These are phyloP conservation scores for Fusarium nematophilum DNA, from an alignment of 2,329 filamentous ascomycete genomes.

Conservation along the genomic window DNA sequence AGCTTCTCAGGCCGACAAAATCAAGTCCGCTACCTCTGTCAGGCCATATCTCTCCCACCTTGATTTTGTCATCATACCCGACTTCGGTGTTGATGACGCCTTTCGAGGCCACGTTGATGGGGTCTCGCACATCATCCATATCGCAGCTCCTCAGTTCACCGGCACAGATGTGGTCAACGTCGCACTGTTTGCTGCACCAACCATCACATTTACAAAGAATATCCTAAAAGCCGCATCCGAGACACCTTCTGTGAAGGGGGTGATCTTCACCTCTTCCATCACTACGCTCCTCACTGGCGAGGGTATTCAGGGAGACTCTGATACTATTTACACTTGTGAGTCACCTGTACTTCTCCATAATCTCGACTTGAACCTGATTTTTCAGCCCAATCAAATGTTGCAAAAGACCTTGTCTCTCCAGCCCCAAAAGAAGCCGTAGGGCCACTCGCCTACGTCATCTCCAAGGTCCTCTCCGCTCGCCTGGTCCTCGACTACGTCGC, in stretches of 20 bases:
- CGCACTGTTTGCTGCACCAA: neutral
- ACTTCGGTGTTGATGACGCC: neutral
- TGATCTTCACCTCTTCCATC: constrained; percentile 2
- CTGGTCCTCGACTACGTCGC: too few relatives aligned
- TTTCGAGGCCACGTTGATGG: neutral
- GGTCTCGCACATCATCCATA: neutral
- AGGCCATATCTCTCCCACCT: neutral
- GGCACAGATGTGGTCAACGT: neutral
- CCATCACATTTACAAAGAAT: too few relatives aligned
- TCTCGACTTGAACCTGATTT: neutral
- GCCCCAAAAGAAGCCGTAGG: too few relatives aligned
- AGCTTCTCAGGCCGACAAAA: neutral
- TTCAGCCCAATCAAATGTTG: neutral
- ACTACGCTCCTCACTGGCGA: too few relatives aligned
- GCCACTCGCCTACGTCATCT: too few relatives aligned
- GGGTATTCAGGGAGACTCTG: too few relatives aligned
- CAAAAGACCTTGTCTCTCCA: neutral
- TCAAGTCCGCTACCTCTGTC: neutral
- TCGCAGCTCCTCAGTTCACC: neutral
- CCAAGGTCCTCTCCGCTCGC: too few relatives aligned
- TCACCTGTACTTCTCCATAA: too few relatives aligned
- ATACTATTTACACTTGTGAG: too few relatives aligned
- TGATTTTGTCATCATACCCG: neutral
- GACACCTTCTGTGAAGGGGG: neutral
- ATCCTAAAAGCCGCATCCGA: neutral